Base-by-base conservation (phyloP, 768 basidiomycete species). In the Suillus decipiens region DNA sequence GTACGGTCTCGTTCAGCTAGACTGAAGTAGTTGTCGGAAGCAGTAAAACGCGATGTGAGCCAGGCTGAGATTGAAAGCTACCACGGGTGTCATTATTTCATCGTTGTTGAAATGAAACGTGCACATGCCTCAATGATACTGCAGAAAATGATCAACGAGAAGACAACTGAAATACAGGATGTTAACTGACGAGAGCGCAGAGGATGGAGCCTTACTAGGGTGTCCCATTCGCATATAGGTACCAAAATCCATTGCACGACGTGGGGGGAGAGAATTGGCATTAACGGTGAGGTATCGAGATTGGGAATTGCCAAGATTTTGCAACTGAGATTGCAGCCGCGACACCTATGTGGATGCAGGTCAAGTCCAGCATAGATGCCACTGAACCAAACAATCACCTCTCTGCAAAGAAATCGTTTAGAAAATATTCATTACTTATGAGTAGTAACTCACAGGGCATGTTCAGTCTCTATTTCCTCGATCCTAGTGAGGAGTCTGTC, bases 61-160 rank as follows among this genome's bases (percentile, higher is more conserved):
- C 89, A 94, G 6, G 90, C 87, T 3, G 92, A 81, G 65, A 92
- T 84, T 31, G 85, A 77, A 68, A 92, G 80, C 89, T 92, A 64
- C 1, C 31, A 11, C 47, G 19, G 36, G 0, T 1, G 61, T 60
- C 2, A n/a, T 53, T 55, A 9, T 45, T 36, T 22, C 19, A 55
- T 10, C n/a, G 22, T 2, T 41, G 9, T 55, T 41, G n/a, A n/a
- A n/a, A n/a, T n/a, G n/a, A 28, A 42, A 24, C 54, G 34, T 17
- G 11, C 11, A 66, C 78, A 15, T 59, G 86, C 90, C 80, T 89
- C 85, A 65, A 92, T 84, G 67, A 89, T 82, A 39, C 82, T 81
- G 73, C 89, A 84, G 55, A 88, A 24, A 56, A 88, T 53, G 14
- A 76, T 70, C 75, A 61, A 87, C 76, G 62, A 87, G 68, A 59